Evolutionary conservation across 192 early-diverging fungal species (phyloP).

Genomic region (Podila epigama): DNA sequence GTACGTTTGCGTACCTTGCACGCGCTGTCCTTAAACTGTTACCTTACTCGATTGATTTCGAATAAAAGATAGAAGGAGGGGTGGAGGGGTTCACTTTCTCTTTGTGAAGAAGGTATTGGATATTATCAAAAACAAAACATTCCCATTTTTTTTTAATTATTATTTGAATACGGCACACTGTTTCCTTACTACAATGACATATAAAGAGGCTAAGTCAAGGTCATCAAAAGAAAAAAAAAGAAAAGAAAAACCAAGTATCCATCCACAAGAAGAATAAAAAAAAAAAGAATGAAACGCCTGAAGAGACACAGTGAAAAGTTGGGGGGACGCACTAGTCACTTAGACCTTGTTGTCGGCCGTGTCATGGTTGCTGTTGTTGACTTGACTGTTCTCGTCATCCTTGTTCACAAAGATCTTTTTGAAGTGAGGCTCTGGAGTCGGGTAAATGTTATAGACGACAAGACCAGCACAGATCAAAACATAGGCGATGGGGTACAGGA

Average conservation of each 20-base stretch:
- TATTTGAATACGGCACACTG: not conserved
- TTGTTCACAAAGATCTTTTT: conserved; percentile 17
- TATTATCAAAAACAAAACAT: not conserved
- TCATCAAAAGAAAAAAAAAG: not conserved
- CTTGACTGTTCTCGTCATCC: not conserved
- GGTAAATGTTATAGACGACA: conserved; percentile 71
- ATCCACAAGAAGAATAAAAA: not conserved
- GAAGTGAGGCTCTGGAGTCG: conserved; percentile 60
- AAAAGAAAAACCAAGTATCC: too few relatives aligned
- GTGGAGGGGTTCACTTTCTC: not conserved
- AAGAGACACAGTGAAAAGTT: not conserved
- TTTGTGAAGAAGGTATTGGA: not conserved
- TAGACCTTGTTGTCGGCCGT: not conserved
- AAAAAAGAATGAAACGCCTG: not conserved
- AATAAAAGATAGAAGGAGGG: not conserved
- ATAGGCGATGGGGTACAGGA: conserved; percentile 74
- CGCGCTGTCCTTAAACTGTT: conserved; percentile 51
- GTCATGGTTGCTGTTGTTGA: too few relatives aligned
- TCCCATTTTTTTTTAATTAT: not conserved
- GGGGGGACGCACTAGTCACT: not conserved
- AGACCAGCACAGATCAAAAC: conserved; percentile 70
- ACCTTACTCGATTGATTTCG: conserved; percentile 50
- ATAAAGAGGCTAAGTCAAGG: not conserved
- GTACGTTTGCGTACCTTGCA: conserved; percentile 73
- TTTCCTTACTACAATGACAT: too few relatives aligned